Percentiles rank a stretch among this genome's conserved stretches.
Conservation (phyloP, 768 basidiomycete species). For the Brasilioporus rufonigricans region DNA sequence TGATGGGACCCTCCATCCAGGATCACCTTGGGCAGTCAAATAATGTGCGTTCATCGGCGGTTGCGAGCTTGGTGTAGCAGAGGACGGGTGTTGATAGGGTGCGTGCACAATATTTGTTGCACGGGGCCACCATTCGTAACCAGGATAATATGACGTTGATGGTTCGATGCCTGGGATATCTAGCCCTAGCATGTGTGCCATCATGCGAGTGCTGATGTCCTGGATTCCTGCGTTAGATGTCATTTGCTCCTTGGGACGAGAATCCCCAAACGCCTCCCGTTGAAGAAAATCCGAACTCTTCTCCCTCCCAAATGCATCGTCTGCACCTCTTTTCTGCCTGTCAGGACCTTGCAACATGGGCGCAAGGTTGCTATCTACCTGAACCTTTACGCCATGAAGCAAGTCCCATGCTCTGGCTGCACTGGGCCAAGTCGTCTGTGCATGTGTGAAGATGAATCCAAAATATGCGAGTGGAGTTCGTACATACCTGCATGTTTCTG, state of each 20-base stretch:
- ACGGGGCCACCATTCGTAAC: conserved; percentile 69
- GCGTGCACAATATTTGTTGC: conserved; percentile 13
- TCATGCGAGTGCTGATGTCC: conserved; percentile 60
- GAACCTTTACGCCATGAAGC: conserved; percentile 63
- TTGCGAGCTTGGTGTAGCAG: conserved; percentile 4
- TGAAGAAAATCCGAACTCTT: conserved; percentile 45
- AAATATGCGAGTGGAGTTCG: not conserved
- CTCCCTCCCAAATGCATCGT: conserved; percentile 62
- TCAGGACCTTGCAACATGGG: conserved; percentile 39
- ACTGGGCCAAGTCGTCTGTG: conserved; percentile 67
- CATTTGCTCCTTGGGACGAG: conserved; percentile 24
- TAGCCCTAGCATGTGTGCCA: conserved; percentile 71
- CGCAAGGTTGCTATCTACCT: conserved; percentile 39
- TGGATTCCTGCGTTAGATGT: conserved; percentile 45
- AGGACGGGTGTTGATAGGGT: conserved; percentile 15
- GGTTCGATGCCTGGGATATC: conserved; percentile 57
- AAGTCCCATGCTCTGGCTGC: conserved; percentile 65
- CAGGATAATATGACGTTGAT: conserved; percentile 52
- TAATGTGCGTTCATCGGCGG: conserved; percentile 17
- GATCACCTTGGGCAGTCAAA: conserved; percentile 10
- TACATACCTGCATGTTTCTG: conserved; percentile 63
- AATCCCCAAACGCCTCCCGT: conserved; percentile 37
- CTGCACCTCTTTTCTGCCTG: conserved; percentile 56
- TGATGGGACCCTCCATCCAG: conserved; percentile 22
- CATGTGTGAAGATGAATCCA: conserved; percentile 10